phyloP scores from a whole-genome alignment of 176 grass and related monocot genomes.

The Eremochloa ophiuroides region DNA sequence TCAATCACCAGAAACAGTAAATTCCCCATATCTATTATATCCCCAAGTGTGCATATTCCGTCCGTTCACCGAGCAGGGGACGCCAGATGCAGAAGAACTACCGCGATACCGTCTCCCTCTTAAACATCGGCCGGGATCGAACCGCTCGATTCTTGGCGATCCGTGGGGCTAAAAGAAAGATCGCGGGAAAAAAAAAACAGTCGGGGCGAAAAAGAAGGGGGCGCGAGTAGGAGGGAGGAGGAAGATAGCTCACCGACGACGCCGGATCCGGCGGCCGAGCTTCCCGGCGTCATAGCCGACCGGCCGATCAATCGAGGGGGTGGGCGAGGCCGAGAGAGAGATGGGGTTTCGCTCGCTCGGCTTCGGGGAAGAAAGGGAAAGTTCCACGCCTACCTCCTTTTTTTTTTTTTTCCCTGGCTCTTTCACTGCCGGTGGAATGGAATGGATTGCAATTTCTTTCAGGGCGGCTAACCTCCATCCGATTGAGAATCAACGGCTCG shows the following conservation, averaged over 20 bases:
- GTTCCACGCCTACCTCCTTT: constrained; percentile 4
- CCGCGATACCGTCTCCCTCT: background rate
- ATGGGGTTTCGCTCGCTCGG: background rate
- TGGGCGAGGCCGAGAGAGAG: background rate
- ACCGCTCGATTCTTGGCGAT: background rate
- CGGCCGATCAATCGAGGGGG: background rate
- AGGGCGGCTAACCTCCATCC: background rate
- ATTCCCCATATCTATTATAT: background rate
- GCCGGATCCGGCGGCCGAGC: constrained; percentile 63
- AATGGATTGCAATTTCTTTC: background rate
- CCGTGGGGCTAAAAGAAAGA: background rate
- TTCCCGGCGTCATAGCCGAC: constrained; percentile 59
- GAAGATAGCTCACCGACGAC: constrained; percentile 59
- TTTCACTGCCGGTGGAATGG: background rate
- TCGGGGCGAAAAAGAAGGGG: background rate
- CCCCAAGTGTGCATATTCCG: background rate
- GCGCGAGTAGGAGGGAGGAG: background rate
- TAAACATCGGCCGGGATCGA: background rate
- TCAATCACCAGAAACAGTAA: background rate
- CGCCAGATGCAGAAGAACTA: background rate
- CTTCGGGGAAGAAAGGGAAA: constrained; percentile 8
- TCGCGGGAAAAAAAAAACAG: background rate
- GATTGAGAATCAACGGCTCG: background rate
- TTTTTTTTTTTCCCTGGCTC: background rate
- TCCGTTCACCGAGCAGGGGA: background rate